These are phyloP conservation scores for Neurospora sp. DNA, from an alignment of 495 filamentous ascomycete species.

Conservation along the genomic window DNA sequence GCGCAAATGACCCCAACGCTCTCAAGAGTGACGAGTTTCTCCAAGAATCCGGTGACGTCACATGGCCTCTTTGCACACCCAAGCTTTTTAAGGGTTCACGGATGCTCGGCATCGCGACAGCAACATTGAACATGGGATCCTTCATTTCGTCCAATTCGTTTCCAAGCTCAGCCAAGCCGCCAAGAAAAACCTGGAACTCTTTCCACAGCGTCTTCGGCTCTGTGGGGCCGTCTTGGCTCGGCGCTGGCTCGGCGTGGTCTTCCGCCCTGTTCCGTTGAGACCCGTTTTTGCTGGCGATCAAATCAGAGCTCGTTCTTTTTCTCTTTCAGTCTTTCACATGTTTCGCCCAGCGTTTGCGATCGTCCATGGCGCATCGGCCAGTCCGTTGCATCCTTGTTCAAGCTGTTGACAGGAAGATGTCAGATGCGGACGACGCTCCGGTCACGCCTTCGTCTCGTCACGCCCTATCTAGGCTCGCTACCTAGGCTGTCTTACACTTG, in stretches of 20 bases:
- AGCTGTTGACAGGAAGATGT: not conserved
- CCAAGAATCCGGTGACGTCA: not conserved
- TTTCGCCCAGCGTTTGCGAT: not conserved
- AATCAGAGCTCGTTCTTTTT: not conserved
- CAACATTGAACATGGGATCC: not conserved
- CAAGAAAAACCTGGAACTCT: not conserved
- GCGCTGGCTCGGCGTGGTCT: not conserved
- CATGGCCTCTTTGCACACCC: not conserved
- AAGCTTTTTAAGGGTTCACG: not conserved
- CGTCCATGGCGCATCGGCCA: not conserved
- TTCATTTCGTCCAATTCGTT: not conserved
- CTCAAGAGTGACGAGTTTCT: not conserved
- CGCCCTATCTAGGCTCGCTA: not conserved
- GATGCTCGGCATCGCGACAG: not conserved
- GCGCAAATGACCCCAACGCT: not conserved
- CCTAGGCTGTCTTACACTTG: not conserved
- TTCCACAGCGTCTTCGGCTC: not conserved
- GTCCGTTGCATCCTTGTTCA: not conserved
- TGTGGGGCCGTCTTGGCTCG: not conserved
- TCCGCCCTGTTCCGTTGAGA: not conserved
- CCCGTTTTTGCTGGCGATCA: not conserved
- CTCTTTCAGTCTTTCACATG: not conserved
- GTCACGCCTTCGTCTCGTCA: not conserved
- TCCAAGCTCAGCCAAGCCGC: not conserved
- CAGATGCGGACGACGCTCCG: not conserved